A percentile compares a stretch with the other conserved stretches of the same genome.
phyloP scores from a whole-genome alignment of 768 basidiomycete genomes.

The Leucogyrophana mollusca region DNA sequence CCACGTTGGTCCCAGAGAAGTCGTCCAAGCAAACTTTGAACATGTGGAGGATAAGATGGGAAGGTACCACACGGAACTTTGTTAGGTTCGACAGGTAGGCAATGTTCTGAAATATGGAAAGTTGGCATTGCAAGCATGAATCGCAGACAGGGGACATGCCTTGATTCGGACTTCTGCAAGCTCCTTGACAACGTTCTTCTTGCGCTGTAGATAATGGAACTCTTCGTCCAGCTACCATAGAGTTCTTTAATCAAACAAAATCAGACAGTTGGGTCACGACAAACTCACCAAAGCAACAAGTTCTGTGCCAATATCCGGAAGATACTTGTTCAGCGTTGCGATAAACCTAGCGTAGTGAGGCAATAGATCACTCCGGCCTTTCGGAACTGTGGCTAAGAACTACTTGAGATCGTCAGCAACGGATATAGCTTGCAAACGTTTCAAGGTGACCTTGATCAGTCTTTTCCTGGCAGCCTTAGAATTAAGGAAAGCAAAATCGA shows the following conservation, averaged over 20 bases:
- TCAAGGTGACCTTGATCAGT: conserved; percentile 67
- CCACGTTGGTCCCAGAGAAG: conserved; percentile 89
- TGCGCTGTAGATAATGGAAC: conserved; percentile 91
- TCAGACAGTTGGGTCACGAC: background rate
- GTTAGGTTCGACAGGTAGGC: conserved; percentile 87
- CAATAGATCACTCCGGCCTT: conserved; percentile 84
- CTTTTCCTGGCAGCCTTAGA: conserved; percentile 95
- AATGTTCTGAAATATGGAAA: conserved; percentile 61
- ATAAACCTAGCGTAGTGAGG: conserved; percentile 92
- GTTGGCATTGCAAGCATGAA: background rate
- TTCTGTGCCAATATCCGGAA: conserved; percentile 90
- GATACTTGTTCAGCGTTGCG: conserved; percentile 85
- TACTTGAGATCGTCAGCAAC: conserved; percentile 28
- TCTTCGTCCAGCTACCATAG: conserved; percentile 85
- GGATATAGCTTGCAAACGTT: background rate
- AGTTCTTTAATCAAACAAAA: conserved; percentile 3
- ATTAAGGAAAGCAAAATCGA: conserved; percentile 96
- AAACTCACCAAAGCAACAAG: conserved; percentile 73
- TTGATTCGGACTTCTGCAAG: conserved; percentile 82
- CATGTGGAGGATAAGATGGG: conserved; percentile 90
- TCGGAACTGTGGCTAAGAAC: conserved; percentile 83
- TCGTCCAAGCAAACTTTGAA: conserved; percentile 98
- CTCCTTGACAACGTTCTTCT: conserved; percentile 91
- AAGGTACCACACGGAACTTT: conserved; percentile 91
- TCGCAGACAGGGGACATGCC: conserved; percentile 38